Evolutionary conservation across 441 rosid species (phyloP), one percentile per base, ranked within the genome.

Genomic region (Erysimum cheiri): DNA sequence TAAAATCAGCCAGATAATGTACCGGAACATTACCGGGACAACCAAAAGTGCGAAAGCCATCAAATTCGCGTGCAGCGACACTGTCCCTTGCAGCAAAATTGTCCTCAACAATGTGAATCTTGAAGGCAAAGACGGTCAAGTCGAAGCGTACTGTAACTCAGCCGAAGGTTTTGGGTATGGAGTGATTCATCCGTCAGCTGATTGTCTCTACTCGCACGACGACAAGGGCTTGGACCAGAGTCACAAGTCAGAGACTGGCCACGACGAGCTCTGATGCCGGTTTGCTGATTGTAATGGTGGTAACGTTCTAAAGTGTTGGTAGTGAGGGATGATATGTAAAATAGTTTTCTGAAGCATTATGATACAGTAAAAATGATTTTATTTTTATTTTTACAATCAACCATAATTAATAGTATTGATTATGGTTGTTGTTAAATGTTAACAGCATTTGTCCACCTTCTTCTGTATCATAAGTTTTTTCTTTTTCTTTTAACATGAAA

Each of bases 41-140:
- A 88, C 98, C n/a, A 84, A 67, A 69, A 95, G 93, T 70, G 69
- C 50, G 17, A 75, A 78, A 66, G 98, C 98, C 29, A 90, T 92
- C 85, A 86, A 85, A 60, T 92, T 95, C 49, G 89, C 96, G 4
- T 95, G 98, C 81, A 92, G 99, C 11, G 96, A 95, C 80, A 74
- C 96, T 0, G 85, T 87, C 29, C 99, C 98, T 29, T 95, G 98
- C 74, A 87, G 86, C 76, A 81, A 77, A 80, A 88, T 92, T 60
- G 91, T 92, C 56, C 89, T 90, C 62, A 85, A 80, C 78, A 85
- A 95, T 48, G 77, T 95, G 63, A 75, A 92, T 84, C 75, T 92
- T 36, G 96, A 95, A 79, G 88, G 74, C 49, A 72, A 82, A 57
- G 92, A 94, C 14, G 96, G 95, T 15, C 72, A 82, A 1, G 92